Evolutionary conservation across 2,329 filamentous ascomycete species (phyloP), one percentile per base, ranked within the genome.

Genomic region (Harringtonia lauricola): DNA sequence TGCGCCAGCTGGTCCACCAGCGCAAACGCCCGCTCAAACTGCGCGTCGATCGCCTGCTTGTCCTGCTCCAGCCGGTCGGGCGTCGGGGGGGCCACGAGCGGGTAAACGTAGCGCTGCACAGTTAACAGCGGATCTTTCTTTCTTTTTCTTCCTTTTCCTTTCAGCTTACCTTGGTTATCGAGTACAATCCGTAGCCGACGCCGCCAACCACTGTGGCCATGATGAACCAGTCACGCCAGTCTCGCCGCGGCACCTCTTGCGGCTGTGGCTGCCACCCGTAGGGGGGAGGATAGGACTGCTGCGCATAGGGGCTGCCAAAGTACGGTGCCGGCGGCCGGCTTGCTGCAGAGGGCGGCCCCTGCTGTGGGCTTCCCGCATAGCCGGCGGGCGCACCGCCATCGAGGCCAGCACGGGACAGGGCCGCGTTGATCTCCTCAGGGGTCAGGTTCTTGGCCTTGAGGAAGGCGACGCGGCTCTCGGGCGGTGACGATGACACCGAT

Each of bases 181-280:
- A 77, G 59, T 92, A 98, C 19, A 95, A 64, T 0, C 89, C 90
- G 57, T 95, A 96, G 33, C 87, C 76, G 18, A 95, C 81, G 39
- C 89, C 87, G 45, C 88, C 83, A 49, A 94, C 83, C 13, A 96
- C 86, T 0, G 92, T 98, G 8, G 92, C 92, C 87, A 96, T 95
- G 63, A 98, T 96, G 65, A 98, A 98, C 85, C 88, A 96, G 60
- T 98, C 92, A 49, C 94, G 77, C 92, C 92, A 98, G 65, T 98
- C 92, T 57, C 92, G 74, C 59, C 79, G 81, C 3, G 88, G 88
- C 3, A 79, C 65, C 44, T 74, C 69, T 2, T 72, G 72, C 4
- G 75, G 42, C 24, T 63, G 66, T 26, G 68, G 69, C 55, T 77
- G 76, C 76, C 76, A 81, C 52, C 71, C 66, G 46, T 70, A 69